These are phyloP conservation scores for Mycotypha africana DNA, from an alignment of 371 early-diverging fungal genomes.

Conservation along the genomic window DNA sequence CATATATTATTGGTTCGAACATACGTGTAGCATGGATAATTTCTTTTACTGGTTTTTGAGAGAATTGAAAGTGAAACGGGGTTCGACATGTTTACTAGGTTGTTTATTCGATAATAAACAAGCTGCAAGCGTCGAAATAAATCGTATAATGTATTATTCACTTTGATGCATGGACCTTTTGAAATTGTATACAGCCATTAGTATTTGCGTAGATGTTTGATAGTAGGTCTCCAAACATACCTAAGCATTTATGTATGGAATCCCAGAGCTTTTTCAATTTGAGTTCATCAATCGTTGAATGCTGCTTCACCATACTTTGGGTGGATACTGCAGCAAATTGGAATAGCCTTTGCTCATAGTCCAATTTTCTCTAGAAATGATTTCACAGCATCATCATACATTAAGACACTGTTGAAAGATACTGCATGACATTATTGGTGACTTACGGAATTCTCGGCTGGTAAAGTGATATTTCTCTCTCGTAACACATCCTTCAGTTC, in stretches of 20 bases:
- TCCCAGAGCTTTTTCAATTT: slow-evolving; percentile 8
- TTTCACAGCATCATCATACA: no score
- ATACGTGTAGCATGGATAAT: slow-evolving; percentile 50
- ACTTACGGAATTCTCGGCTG: no score
- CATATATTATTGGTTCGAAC: slow-evolving; percentile 51
- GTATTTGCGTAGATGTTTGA: no score
- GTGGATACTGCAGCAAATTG: no score
- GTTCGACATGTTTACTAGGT: slow-evolving; percentile 32
- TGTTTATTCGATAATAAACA: slow-evolving; percentile 43
- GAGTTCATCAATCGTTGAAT: background rate
- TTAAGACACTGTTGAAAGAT: no score
- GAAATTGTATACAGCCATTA: background rate
- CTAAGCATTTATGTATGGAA: slow-evolving; percentile 3
- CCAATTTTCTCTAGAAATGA: no score
- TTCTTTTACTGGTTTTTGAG: slow-evolving; percentile 48
- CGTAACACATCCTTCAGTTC: slow-evolving; percentile 13
- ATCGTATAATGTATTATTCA: slow-evolving; percentile 17
- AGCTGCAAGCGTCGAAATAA: slow-evolving; percentile 48
- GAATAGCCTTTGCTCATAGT: background rate
- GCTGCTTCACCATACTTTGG: no score
- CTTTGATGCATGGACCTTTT: slow-evolving; percentile 23
- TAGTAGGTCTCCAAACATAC: no score
- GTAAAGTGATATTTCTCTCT: slow-evolving; percentile 5
- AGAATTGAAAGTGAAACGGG: no score
- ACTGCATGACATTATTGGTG: no score